Conservation (phyloP, 2,329 filamentous ascomycete species). For the Aspergillus brasiliensis region DNA sequence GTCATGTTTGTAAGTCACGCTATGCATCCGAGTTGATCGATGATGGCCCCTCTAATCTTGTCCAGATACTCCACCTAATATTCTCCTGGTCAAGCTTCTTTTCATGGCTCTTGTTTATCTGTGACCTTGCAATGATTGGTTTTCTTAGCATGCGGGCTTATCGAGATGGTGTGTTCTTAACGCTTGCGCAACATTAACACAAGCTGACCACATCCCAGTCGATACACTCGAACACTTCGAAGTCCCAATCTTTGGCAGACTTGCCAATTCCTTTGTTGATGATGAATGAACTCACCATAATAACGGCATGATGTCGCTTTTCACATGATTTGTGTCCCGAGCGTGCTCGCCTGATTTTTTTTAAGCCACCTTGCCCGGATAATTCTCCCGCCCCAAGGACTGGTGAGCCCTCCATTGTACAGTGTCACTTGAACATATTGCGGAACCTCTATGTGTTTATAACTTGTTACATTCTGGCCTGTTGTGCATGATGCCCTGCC, state of each 20-base stretch:
- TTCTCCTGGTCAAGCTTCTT: slow-evolving; percentile 83
- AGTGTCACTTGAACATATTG: slow-evolving; percentile 4
- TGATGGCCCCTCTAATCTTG: slow-evolving; percentile 15
- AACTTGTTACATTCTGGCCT: neutral
- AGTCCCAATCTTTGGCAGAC: slow-evolving; percentile 78
- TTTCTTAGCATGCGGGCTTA: slow-evolving; percentile 80
- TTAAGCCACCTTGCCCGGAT: neutral
- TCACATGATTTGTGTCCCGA: neutral
- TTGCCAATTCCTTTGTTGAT: slow-evolving; percentile 88
- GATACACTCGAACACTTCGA: slow-evolving; percentile 72
- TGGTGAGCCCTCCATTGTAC: slow-evolving; percentile 3
- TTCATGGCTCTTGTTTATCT: slow-evolving; percentile 78
- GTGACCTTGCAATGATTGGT: slow-evolving; percentile 73
- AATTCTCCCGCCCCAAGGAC: neutral
- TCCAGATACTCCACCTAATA: slow-evolving; percentile 77
- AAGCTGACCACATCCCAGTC: slow-evolving; percentile 45
- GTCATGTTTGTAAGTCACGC: slow-evolving; percentile 56
- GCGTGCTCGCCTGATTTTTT: neutral
- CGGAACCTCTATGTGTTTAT: neutral
- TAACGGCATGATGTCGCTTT: neutral
- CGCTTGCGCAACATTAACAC: neutral
- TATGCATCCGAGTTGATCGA: neutral
- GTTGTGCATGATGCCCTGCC: neutral
- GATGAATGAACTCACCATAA: slow-evolving; percentile 63
- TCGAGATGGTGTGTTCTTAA: slow-evolving; percentile 66